Evolutionary conservation across 495 filamentous ascomycete species (phyloP).

Genomic region (Xylaria bambusicola): DNA sequence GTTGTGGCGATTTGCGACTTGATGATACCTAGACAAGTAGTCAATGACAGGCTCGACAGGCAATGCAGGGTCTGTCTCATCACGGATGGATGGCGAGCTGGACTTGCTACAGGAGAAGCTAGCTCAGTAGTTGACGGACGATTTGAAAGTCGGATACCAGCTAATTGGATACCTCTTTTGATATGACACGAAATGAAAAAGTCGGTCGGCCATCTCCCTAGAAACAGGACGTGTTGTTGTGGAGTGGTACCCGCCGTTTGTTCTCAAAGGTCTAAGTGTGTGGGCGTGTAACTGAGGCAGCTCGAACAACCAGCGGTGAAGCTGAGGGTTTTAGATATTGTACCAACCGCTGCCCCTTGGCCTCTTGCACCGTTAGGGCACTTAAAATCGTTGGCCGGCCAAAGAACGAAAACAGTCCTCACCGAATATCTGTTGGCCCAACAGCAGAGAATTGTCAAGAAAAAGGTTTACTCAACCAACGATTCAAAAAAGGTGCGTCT

Average conservation of each 20-base stretch:
- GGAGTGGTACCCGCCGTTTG: slow-evolving; percentile 20
- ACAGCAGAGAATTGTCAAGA: background rate
- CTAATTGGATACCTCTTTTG: background rate
- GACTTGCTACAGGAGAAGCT: background rate
- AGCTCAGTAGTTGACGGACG: background rate
- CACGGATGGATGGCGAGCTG: slow-evolving; percentile 9
- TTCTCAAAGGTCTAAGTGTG: slow-evolving; percentile 15
- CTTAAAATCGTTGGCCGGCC: slow-evolving; percentile 18
- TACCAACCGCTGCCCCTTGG: background rate
- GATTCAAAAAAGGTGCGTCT: no score
- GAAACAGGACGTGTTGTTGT: slow-evolving; percentile 18
- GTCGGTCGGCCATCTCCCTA: slow-evolving; percentile 22
- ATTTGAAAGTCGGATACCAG: slow-evolving; percentile 11
- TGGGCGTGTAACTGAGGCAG: slow-evolving; percentile 15
- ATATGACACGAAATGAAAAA: slow-evolving; percentile 9
- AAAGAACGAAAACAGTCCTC: slow-evolving; percentile 12
- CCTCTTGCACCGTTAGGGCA: background rate
- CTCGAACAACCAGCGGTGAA: slow-evolving; percentile 21
- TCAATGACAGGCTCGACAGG: no score
- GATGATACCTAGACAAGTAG: background rate
- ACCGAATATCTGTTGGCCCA: slow-evolving; percentile 5
- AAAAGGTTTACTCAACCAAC: no score
- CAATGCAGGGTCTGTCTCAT: background rate
- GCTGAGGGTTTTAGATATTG: slow-evolving; percentile 10
- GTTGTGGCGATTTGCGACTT: slow-evolving; percentile 13